A percentile compares a stretch with the other conserved stretches of the same genome.
Evolutionary conservation across 1,284 basidiomycete species (phyloP).

Genomic region (Thelephora terrestris): DNA sequence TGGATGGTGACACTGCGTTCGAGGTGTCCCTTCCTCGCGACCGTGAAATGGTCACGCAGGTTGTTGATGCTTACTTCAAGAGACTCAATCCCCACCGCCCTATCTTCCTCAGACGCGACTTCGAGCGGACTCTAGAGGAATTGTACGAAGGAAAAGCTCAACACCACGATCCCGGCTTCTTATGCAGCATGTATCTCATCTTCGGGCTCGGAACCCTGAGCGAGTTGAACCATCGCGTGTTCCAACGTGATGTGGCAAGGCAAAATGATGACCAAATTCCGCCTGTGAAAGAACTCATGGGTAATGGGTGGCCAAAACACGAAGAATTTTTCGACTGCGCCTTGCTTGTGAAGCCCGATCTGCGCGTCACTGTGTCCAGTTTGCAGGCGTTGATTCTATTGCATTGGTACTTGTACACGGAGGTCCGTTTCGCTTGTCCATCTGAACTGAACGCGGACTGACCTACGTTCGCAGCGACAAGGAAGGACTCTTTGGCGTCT

Average conservation of each 20-base stretch:
- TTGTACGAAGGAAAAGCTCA: conserved; percentile 48
- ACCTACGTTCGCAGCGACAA: conserved; percentile 46
- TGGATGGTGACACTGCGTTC: conserved; percentile 32
- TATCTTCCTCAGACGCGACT: conserved; percentile 55
- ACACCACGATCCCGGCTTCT: conserved; percentile 59
- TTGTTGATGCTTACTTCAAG: conserved; percentile 61
- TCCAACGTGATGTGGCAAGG: conserved; percentile 27
- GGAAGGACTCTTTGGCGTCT: conserved; percentile 76
- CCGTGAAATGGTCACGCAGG: conserved; percentile 46
- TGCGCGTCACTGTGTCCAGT: conserved; percentile 69
- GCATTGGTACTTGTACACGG: conserved; percentile 81
- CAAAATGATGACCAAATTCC: conserved; percentile 4
- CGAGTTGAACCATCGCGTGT: conserved; percentile 60
- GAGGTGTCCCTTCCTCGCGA: conserved; percentile 68
- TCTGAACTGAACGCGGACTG: conserved; percentile 4
- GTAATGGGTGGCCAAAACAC: conserved; percentile 65
- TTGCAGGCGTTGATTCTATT: conserved; percentile 71
- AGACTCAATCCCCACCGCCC: conserved; percentile 71
- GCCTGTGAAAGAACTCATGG: conserved; percentile 49
- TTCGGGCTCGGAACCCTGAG: conserved; percentile 71
- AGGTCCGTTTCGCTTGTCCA: conserved; percentile 35
- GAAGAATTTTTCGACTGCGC: conserved; percentile 75
- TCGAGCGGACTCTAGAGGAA: conserved; percentile 48
- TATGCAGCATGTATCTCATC: conserved; percentile 67
- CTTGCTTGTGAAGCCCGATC: conserved; percentile 63